Evolutionary conservation across 2,329 filamentous ascomycete genomes (phyloP).

Genomic region (Aspergillus sergii): DNA sequence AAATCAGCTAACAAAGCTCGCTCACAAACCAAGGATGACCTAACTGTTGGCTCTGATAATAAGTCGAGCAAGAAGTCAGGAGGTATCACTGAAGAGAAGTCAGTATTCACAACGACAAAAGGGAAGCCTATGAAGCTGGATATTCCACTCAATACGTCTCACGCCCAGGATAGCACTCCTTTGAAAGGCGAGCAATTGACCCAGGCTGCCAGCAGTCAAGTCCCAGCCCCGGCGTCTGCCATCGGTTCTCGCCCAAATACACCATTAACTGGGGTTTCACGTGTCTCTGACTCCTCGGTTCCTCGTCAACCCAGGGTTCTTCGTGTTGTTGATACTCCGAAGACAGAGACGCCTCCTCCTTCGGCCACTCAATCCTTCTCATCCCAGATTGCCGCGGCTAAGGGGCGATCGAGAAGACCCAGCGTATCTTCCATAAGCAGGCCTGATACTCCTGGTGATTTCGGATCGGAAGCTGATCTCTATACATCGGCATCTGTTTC

Average conservation of each 20-base stretch:
- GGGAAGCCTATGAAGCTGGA: conserved; percentile 39
- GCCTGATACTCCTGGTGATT: conserved; percentile 64
- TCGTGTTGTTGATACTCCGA: conserved; percentile 60
- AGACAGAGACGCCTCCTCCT: conserved; percentile 47
- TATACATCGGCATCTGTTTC: conserved; percentile 62
- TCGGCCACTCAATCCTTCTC: conserved; percentile 36
- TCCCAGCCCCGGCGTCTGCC: conserved; percentile 34
- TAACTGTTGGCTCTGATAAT: conserved; percentile 14
- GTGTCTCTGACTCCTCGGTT: conserved; percentile 41
- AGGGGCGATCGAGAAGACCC: conserved; percentile 36
- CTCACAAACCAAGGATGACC: conserved; percentile 25
- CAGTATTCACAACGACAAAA: conserved; percentile 21
- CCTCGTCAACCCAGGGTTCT: conserved; percentile 54
- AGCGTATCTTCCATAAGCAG: conserved; percentile 58
- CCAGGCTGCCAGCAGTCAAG: conserved; percentile 26
- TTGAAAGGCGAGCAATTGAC: conserved; percentile 28
- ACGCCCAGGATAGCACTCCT: conserved; percentile 20
- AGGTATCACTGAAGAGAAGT: conserved; percentile 13
- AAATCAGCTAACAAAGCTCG: conserved; percentile 35
- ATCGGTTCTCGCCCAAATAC: conserved; percentile 54
- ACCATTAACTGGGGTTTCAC: conserved; percentile 42
- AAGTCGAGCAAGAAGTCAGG: conserved; percentile 21
- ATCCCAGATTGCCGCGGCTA: conserved; percentile 32
- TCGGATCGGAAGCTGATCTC: conserved; percentile 61
- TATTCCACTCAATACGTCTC: conserved; percentile 26